Conservation (phyloP, 768 basidiomycete genomes). For the Mrakia hoshinonis region DNA sequence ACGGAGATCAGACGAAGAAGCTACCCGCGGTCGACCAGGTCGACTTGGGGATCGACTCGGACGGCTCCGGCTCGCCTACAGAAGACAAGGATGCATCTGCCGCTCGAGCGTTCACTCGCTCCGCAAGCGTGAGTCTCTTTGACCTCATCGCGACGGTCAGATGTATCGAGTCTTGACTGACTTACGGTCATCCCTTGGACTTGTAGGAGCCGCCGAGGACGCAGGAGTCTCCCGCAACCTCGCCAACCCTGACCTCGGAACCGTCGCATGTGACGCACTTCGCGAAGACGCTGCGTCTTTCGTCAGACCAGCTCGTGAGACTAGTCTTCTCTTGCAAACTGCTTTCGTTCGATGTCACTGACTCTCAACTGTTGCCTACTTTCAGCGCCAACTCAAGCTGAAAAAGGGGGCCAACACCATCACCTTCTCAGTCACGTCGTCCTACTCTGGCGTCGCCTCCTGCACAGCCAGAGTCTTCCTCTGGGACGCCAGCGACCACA, state of each 20-base stretch:
- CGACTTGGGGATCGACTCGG: background rate
- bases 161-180: too few relatives aligned
- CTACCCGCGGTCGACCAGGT: background rate
- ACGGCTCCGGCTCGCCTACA: background rate
- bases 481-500: slow-evolving; percentile 82
- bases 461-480: slow-evolving; percentile 90
- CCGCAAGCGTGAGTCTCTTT: background rate
- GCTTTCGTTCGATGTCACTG: too few relatives aligned
- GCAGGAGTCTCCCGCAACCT: background rate
- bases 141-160: too few relatives aligned
- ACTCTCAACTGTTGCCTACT: too few relatives aligned
- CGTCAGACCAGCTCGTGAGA: slow-evolving; percentile 87
- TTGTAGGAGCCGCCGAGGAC: slow-evolving; percentile 17
- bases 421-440: slow-evolving; percentile 81
- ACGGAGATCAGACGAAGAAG: background rate
- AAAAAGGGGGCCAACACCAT: slow-evolving; percentile 82
- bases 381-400: slow-evolving; percentile 49
- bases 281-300: slow-evolving; percentile 84
- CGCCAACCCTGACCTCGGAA: slow-evolving; percentile 8
- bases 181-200: background rate
- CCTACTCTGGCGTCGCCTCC: slow-evolving; percentile 59
- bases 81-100: background rate
- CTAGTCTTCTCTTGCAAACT: too few relatives aligned
- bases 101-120: background rate
- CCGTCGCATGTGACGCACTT: slow-evolving; percentile 49